Percentiles rank a stretch among this genome's conserved stretches.
phyloP scores from a whole-genome alignment of 2,329 filamentous ascomycete genomes.

The Cylindrodendrum hubeiense region DNA sequence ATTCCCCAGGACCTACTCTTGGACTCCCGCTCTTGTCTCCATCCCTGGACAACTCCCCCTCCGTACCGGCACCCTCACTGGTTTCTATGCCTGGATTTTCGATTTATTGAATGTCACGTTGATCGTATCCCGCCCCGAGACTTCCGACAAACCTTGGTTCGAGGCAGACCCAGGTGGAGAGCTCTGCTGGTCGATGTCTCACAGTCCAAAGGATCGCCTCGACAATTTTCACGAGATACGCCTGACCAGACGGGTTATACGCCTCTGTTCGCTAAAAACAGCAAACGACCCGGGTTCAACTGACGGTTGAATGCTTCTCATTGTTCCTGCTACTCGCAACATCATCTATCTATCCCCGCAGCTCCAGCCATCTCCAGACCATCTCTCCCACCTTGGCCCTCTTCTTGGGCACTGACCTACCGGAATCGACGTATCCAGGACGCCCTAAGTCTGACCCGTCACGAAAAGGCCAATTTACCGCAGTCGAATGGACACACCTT shows the following conservation, averaged over 20 bases:
- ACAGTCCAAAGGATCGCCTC: conserved; percentile 6
- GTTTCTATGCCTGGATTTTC: neutral
- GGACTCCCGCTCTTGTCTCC: neutral
- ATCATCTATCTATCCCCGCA: neutral
- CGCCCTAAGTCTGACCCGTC: neutral
- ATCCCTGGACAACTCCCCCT: neutral
- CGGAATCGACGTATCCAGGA: neutral
- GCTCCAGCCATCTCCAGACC: neutral
- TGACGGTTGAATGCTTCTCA: neutral
- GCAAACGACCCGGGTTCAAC: neutral
- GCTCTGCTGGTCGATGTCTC: conserved; percentile 22
- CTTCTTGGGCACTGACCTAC: neutral
- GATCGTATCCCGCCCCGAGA: conserved; percentile 12
- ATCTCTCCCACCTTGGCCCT: neutral
- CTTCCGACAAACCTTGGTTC: conserved; percentile 14
- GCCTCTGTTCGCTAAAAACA: neutral
- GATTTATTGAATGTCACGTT: conserved; percentile 6
- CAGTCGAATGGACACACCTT: neutral
- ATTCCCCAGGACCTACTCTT: neutral
- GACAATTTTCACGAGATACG: conserved; percentile 1
- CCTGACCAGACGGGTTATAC: conserved; percentile 6
- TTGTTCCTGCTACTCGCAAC: neutral
- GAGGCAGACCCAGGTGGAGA: neutral
- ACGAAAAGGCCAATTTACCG: neutral
- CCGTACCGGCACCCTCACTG: neutral